Percentiles rank a stretch among this genome's conserved stretches.
These are phyloP conservation scores for Yarrowia deformans DNA, from an alignment of 805 yeast species.

Conservation along the genomic window DNA sequence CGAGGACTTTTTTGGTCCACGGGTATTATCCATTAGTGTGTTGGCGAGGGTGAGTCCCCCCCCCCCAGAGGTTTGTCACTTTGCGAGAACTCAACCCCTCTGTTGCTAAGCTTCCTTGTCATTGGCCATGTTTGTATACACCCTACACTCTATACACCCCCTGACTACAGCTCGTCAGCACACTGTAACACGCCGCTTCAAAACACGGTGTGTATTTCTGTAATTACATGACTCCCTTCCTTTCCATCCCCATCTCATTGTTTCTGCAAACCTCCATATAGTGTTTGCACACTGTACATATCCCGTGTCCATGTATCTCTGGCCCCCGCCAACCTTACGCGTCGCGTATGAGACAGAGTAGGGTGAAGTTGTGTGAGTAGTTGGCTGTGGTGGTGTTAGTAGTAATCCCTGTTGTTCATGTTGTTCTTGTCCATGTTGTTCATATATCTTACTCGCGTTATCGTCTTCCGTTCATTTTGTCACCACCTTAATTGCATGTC, in stretches of 20 bases:
- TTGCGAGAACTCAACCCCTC: too few relatives aligned
- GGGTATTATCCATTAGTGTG: neutral
- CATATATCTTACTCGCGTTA: too few relatives aligned
- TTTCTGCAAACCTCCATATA: slow-evolving; percentile 20
- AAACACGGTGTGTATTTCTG: neutral
- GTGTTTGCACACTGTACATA: slow-evolving; percentile 35
- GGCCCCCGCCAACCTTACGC: slow-evolving; percentile 38
- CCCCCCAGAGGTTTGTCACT: too few relatives aligned
- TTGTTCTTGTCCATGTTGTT: too few relatives aligned
- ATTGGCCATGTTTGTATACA: too few relatives aligned
- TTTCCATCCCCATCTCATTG: slow-evolving; percentile 15
- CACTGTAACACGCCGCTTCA: neutral
- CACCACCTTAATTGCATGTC: too few relatives aligned
- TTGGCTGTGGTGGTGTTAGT: too few relatives aligned
- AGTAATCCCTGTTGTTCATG: too few relatives aligned
- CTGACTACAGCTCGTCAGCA: neutral
- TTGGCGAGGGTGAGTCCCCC: too few relatives aligned
- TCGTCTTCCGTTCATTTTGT: too few relatives aligned
- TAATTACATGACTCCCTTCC: slow-evolving; percentile 19
- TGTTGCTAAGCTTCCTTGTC: too few relatives aligned
- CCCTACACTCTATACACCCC: neutral
- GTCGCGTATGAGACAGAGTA: slow-evolving; percentile 15
- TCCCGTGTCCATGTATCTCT: slow-evolving; percentile 8
- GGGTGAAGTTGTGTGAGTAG: too few relatives aligned
- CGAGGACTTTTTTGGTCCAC: neutral